Base-by-base conservation (phyloP, 2,329 filamentous ascomycete species). In the Stagonosporopsis vannaccii region DNA sequence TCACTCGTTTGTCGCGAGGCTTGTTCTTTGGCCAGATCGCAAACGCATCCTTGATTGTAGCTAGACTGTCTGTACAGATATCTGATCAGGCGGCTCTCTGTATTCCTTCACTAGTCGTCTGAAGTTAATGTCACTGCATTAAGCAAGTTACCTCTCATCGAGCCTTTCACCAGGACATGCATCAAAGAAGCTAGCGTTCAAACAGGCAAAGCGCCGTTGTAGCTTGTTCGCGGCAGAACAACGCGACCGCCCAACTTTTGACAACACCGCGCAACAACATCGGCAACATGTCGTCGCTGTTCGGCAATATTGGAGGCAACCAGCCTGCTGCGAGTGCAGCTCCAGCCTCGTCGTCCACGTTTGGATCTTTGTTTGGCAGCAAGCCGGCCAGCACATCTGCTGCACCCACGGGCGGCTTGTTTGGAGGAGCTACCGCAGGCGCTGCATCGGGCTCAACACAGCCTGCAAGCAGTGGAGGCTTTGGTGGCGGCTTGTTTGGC, bases 401-500 rank as follows among this genome's bases (percentile, higher is more conserved):
- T 33, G 62, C 66, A 42, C 61, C 68, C 23, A 25, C 65, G 22
- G 63, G 63, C 46, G 65, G 66, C 60, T 66, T 73, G 61, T 75
- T 74, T 65, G 58, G 69, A 17, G 67, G 63, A 60, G 64, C 65
- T 20, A 56, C 65, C 37, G 62, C 67, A 39, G 66, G 58, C 51
- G 66, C 69, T 52, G 51, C 66, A 30, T 45, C 67, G 39, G 60
- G 65, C 53, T 63, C 65, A 32, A 59, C 70, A 51, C 71, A 70
- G 44, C 61, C 69, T 58, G 55, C 70, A 59, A 61, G 65, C 58
- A 56, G 64, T 25, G 69, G 70, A 28, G 66, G 62, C 12, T 50
- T 73, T 25, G 69, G 70, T 2, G 66, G 68, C 68, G 76, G 60
- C 65, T 78, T 61, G 46, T 73, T 71, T 59, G 62, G 68, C 28